These are phyloP conservation scores for Sutorius australiensis DNA, from an alignment of 768 basidiomycete species.

Conservation along the genomic window DNA sequence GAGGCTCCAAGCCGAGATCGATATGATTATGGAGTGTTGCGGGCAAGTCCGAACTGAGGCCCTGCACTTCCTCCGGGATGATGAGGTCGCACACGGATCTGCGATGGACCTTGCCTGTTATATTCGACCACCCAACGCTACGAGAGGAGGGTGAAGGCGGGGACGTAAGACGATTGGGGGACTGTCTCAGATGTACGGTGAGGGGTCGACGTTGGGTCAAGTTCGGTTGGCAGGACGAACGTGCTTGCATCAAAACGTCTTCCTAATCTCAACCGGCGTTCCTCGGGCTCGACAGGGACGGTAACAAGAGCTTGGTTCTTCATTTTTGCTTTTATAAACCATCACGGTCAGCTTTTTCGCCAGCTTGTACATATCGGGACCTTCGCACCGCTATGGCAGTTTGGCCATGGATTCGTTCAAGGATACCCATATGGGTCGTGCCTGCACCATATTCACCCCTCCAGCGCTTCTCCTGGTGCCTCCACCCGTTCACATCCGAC, in stretches of 20 bases:
- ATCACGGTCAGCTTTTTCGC: slow-evolving; percentile 17
- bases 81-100: slow-evolving; percentile 28
- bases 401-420: slow-evolving; percentile 21
- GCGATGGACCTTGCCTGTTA: slow-evolving; percentile 5
- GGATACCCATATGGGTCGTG: slow-evolving; percentile 12
- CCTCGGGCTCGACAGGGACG: slow-evolving; percentile 8
- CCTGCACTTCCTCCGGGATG: slow-evolving; percentile 29
- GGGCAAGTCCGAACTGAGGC: slow-evolving; percentile 33
- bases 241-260: slow-evolving; percentile 32
- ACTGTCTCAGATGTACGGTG: slow-evolving; percentile 5
- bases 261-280: slow-evolving; percentile 13
- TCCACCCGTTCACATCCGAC: slow-evolving; percentile 22
- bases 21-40: slow-evolving; percentile 30
- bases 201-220: slow-evolving; percentile 14
- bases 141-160: slow-evolving; percentile 15
- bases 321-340: slow-evolving; percentile 32
- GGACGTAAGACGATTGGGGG: background rate
- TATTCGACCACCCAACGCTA: slow-evolving; percentile 3
- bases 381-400: slow-evolving; percentile 9
- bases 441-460: slow-evolving; percentile 2
- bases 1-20: slow-evolving; percentile 38
- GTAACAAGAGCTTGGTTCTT: slow-evolving; percentile 4
- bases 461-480: slow-evolving; percentile 12
- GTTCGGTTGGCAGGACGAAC: slow-evolving; percentile 29
- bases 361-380: slow-evolving; percentile 31